These are phyloP conservation scores for Schwanniomyces sp. DNA, from an alignment of 805 yeast species.

Conservation along the genomic window DNA sequence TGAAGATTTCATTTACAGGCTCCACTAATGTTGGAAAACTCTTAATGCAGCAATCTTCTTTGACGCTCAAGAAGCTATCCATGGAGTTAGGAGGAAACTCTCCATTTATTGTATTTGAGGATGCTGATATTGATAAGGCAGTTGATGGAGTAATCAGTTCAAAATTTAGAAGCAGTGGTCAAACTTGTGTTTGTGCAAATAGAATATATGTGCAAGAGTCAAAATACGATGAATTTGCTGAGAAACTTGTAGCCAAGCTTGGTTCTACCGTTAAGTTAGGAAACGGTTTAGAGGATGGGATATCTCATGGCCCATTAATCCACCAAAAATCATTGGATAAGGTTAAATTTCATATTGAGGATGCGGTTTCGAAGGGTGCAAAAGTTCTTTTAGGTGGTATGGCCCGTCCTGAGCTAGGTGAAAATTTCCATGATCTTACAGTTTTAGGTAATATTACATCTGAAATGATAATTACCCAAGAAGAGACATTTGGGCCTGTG, in stretches of 20 bases:
- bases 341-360: slow-evolving; percentile 61
- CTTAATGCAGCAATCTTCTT: slow-evolving; percentile 56
- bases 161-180: slow-evolving; percentile 63
- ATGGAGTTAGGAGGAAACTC: slow-evolving; percentile 71
- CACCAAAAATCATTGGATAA: slow-evolving; percentile 61
- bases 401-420: slow-evolving; percentile 54
- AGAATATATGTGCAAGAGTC: slow-evolving; percentile 55
- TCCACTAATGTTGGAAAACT: slow-evolving; percentile 63
- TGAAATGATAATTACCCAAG: slow-evolving; percentile 57
- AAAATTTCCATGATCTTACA: slow-evolving; percentile 66
- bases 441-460: slow-evolving; percentile 59
- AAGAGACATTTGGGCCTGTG: slow-evolving; percentile 82
- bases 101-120: slow-evolving; percentile 60
- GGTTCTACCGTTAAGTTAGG: slow-evolving; percentile 51
- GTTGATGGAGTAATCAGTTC: slow-evolving; percentile 52
- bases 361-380: slow-evolving; percentile 70
- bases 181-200: slow-evolving; percentile 66
- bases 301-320: slow-evolving; percentile 77
- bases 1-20: slow-evolving; percentile 64
- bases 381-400: slow-evolving; percentile 61
- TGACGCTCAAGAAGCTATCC: slow-evolving; percentile 59
- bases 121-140: slow-evolving; percentile 57
- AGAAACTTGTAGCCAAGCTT: slow-evolving; percentile 39
- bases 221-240: slow-evolving; percentile 49
- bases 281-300: slow-evolving; percentile 55